Evolutionary conservation across 257 asterid species (phyloP).

Genomic region (Haberlea rhodopensis): DNA sequence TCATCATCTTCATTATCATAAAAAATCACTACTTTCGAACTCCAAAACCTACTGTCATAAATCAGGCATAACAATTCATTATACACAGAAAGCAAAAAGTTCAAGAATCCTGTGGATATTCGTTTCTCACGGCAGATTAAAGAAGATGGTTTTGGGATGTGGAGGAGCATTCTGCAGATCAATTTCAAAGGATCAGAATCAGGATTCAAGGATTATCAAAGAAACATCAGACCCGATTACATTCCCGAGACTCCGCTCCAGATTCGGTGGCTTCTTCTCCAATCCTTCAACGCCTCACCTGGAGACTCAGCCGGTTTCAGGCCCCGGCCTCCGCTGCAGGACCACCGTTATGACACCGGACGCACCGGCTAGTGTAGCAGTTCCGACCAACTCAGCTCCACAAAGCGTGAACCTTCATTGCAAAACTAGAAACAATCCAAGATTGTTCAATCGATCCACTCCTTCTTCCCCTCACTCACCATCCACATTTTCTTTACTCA

Average conservation of each 20-base stretch:
- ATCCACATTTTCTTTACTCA: conserved; percentile 71
- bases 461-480: conserved; percentile 94
- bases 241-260: conserved; percentile 37
- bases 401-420: conserved; percentile 63
- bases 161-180: conserved; percentile 93
- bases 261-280: conserved; percentile 62
- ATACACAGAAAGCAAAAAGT: neutral
- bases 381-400: conserved; percentile 14
- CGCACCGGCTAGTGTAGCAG: neutral
- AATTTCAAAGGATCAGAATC: conserved; percentile 57
- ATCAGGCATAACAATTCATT: neutral
- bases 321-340: conserved; percentile 53
- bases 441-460: conserved; percentile 59
- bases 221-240: conserved; percentile 43
- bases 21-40: neutral
- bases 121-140: neutral
- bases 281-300: conserved; percentile 85
- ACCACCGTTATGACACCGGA: conserved; percentile 33
- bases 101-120: neutral
- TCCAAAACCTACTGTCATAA: neutral
- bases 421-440: conserved; percentile 55
- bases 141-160: conserved; percentile 86
- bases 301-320: conserved; percentile 47
- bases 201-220: conserved; percentile 26
- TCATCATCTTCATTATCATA: conserved; percentile 25